Conservation (phyloP, 805 yeast species). For the Kodamaea lidongshanica region DNA sequence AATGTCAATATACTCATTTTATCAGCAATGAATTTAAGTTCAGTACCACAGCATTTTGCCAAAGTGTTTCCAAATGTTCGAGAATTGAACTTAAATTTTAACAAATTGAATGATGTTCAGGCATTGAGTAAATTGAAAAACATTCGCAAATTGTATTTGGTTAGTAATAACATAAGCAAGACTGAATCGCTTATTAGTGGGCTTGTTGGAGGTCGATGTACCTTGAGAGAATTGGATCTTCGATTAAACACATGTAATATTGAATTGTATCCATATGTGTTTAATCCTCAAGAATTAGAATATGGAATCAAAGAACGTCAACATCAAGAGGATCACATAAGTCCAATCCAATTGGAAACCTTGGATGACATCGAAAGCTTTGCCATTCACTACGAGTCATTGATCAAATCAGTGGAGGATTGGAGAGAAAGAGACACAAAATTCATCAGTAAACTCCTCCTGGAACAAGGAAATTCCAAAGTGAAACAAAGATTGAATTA, state of each 20-base stretch:
- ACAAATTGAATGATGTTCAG: conserved; percentile 31
- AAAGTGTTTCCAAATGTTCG: conserved; percentile 40
- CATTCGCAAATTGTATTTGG: conserved; percentile 35
- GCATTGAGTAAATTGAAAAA: conserved; percentile 28
- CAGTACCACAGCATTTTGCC: conserved; percentile 33
- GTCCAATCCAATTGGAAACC: conserved; percentile 40
- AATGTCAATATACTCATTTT: conserved; percentile 37
- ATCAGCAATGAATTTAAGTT: conserved; percentile 41
- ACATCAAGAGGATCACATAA: conserved; percentile 12
- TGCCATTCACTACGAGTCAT: conserved; percentile 39
- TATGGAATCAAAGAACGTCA: conserved; percentile 9
- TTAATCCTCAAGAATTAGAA: conserved; percentile 40
- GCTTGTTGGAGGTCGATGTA: conserved; percentile 23
- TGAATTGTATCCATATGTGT: conserved; percentile 48
- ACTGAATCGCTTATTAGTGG: conserved; percentile 29
- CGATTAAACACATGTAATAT: conserved; percentile 45
- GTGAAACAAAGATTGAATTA: conserved; percentile 25
- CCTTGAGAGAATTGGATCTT: conserved; percentile 38
- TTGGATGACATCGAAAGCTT: conserved; percentile 50
- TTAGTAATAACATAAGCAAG: conserved; percentile 40
- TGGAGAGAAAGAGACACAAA: conserved; percentile 37
- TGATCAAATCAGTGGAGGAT: conserved; percentile 30
- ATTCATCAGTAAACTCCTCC: conserved; percentile 20
- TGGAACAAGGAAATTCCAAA: conserved; percentile 13
- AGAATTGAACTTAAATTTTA: conserved; percentile 47